Evolutionary conservation across 2,329 filamentous ascomycete genomes (phyloP), one percentile per base, ranked within the genome.

Genomic region (Aspergillus caelatus): DNA sequence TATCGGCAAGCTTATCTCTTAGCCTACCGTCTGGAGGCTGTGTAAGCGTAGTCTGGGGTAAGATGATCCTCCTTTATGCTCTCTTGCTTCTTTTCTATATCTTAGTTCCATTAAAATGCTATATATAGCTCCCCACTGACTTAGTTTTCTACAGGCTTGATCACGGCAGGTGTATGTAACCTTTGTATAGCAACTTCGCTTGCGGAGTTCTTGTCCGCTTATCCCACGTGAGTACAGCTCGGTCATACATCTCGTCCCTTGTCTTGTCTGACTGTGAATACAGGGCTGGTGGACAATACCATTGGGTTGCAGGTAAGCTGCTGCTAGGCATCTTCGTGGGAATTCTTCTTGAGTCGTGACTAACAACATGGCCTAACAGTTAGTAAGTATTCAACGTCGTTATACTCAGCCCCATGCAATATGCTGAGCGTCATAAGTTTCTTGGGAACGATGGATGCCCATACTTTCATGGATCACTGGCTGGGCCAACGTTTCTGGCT

Each of bases 1-100:
- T 88, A 9, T 85, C 85, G 3, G 81, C 86, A 1, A 87, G 85
- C 60, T 75, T 89, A 53, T 84, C 82, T 3, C 79, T 89, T 6
- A 86, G 87, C 23, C 80, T 94, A 36, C 89, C 91, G 1, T 90
- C 87, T 16, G 91, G 91, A 48, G 91, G 91, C 0, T 85, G 88
- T 23, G 87, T 85, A 9, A 85, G 88, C 62, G 89, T 93, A 46
- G 84, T 94, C 62, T 94, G 91, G 91, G 91, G 91, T 86, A 70
- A 65, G 68, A 23, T 21, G n/a, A n/a, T 1, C 50, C 32, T 19
- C 34, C 8, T 23, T 10, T 30, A 39, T 14, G n/a, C 39, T 12
- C 50, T 59, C 12, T n/a, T 39, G 2, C 21, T 30, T 56, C 9
- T 39, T 19, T 43, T 36, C 1, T 3, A n/a, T 60, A 19, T 46